These are phyloP conservation scores for Bimuria novae-zelandiae DNA, from an alignment of 2,329 filamentous ascomycete species.

Conservation along the genomic window DNA sequence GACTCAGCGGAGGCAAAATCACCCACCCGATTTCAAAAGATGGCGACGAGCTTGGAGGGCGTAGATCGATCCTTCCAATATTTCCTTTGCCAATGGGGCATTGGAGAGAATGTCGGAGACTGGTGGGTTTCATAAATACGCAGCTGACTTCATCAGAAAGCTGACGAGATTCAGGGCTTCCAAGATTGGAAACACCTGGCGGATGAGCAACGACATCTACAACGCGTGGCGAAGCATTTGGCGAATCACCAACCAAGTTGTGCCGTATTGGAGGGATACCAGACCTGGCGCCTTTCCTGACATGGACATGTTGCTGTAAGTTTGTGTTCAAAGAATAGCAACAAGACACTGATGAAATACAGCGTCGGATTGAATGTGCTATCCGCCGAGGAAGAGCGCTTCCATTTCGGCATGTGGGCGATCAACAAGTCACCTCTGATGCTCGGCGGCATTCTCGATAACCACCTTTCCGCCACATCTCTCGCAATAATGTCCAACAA, in stretches of 20 bases:
- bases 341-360: too few species aligned
- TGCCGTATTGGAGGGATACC: constrained; percentile 36
- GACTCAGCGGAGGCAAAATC: constrained; percentile 33
- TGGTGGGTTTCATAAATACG: constrained; percentile 21
- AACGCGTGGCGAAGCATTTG: constrained; percentile 41
- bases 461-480: constrained; percentile 15
- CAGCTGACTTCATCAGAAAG: too few species aligned
- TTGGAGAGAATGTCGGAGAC: constrained; percentile 39
- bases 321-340: constrained; percentile 3
- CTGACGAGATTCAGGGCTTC: constrained; percentile 23
- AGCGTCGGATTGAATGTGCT: constrained; percentile 46
- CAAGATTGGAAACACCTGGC: constrained; percentile 43
- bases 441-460: constrained; percentile 48
- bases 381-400: constrained; percentile 45
- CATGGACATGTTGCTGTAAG: constrained; percentile 51
- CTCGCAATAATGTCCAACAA: constrained; percentile 50
- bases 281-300: constrained; percentile 37
- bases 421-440: constrained; percentile 54
- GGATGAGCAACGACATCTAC: constrained; percentile 43
- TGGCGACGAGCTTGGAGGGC: constrained; percentile 30
- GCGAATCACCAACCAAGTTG: constrained; percentile 40
- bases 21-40: constrained; percentile 35
- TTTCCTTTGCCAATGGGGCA: constrained; percentile 47
- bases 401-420: constrained; percentile 54
- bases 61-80: constrained; percentile 43